Base-by-base conservation (phyloP, 305 asterid genomes). In the Salvia sclarea region DNA sequence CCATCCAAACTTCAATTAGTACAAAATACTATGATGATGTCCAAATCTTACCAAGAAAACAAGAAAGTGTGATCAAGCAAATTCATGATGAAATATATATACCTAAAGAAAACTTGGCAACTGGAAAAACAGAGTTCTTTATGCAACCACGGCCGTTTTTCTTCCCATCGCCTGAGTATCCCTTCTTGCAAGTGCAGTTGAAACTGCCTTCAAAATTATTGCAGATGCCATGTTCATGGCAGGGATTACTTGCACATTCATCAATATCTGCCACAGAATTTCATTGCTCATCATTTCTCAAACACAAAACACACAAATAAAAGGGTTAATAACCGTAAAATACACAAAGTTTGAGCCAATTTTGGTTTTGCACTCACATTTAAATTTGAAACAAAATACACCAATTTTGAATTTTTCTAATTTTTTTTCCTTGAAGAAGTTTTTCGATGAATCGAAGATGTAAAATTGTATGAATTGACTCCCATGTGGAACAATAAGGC, bases 241-340 rank as follows among this genome's bases (percentile, higher is more conserved):
- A 79, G 3, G 80, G 83, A 55, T 41, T 67, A 38, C 24, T 68
- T 22, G 16, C 31, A 52, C 94, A 86, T 68, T 84, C 94, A 43
- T 87, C 61, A 37, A 81, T 77, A 71, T 87, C 94, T 83, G 69
- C 53, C 45, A 47, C n/a, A n/a, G n/a, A n/a, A n/a, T n/a, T n/a
- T n/a, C n/a, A n/a, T n/a, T n/a, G n/a, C n/a, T n/a, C n/a, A n/a
- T n/a, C n/a, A n/a, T n/a, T n/a, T n/a, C n/a, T n/a, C n/a, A n/a
- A n/a, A n/a, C n/a, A n/a, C n/a, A n/a, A n/a, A n/a, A n/a, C n/a
- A n/a, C n/a, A n/a, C n/a, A n/a, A n/a, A n/a, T n/a, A n/a, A n/a
- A n/a, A n/a, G n/a, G n/a, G n/a, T n/a, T n/a, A n/a, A n/a, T n/a
- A n/a, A n/a, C n/a, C n/a, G n/a, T n/a, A n/a, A n/a, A n/a, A n/a